A percentile compares a stretch with the other conserved stretches of the same genome.
Evolutionary conservation across 2,329 filamentous ascomycete species (phyloP).

Genomic region (Stagonosporopsis tanaceti): DNA sequence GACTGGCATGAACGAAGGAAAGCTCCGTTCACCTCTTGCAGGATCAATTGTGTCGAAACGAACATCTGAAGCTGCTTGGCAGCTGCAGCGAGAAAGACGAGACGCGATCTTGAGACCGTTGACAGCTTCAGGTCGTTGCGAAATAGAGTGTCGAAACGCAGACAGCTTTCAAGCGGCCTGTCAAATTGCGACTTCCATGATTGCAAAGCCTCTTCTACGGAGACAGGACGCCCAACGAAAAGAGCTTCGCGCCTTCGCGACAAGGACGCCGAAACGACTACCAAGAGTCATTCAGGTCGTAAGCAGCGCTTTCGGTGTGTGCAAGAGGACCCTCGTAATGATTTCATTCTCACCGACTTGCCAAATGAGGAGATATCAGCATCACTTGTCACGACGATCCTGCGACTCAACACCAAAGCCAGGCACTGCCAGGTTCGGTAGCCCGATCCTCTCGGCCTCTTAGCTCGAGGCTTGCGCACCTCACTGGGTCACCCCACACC

Average conservation of each 20-base stretch:
- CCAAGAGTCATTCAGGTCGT: not conserved
- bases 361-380: slow-evolving; percentile 6
- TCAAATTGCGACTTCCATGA: not conserved
- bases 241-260: not conserved
- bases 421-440: not conserved
- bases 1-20: not conserved
- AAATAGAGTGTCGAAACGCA: not conserved
- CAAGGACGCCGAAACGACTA: too few species aligned
- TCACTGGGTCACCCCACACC: slow-evolving; percentile 4
- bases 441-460: not conserved
- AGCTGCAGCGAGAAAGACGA: slow-evolving; percentile 2
- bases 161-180: slow-evolving; percentile 1
- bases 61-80: slow-evolving; percentile 13
- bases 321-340: slow-evolving; percentile 3
- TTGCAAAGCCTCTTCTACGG: not conserved
- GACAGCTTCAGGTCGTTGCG: slow-evolving; percentile 7
- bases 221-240: not conserved
- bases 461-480: slow-evolving; percentile 12
- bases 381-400: slow-evolving; percentile 8
- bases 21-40: not conserved
- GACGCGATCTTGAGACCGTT: slow-evolving; percentile 10
- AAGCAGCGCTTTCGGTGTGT: not conserved
- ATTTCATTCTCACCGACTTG: slow-evolving; percentile 3
- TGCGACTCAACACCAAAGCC: not conserved
- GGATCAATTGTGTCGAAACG: slow-evolving; percentile 6